Base-by-base conservation (phyloP, 768 basidiomycete genomes). In the Suillus placidus region DNA sequence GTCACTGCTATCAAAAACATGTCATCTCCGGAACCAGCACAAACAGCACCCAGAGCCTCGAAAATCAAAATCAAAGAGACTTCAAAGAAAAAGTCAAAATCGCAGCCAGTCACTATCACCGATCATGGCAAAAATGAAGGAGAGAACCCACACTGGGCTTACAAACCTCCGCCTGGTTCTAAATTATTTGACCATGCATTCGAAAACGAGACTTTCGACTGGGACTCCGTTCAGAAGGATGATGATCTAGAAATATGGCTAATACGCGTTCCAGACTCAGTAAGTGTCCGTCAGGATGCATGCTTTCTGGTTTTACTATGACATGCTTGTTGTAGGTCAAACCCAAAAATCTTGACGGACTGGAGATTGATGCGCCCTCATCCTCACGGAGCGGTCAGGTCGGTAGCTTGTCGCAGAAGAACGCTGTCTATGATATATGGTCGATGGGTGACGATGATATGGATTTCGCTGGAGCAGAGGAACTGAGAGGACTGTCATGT, bases 191-290 rank as follows among this genome's bases (percentile, higher is more conserved):
- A 86, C 57, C 76, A 83, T 64, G 69, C 75, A 30, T 76, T 78
- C 16, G 84, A 88, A 64, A 66, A 9, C 2, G 79, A 80, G 1
- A 80, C 82, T 3, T 90, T 90, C 69, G 91, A 92, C 69, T 93
- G 90, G 90, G 88, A 89, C 64, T 76, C 79, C 7, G 66, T 93
- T 6, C 80, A 84, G 13, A 76, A 84, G 60, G 82, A 88, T 34
- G 74, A 79, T 0, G 84, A 92, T 65, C 70, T 86, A 12, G 91
- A 93, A 69, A 69, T 93, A 10, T 92, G 90, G 85, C 76, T 92
- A 14, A 83, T 93, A 42, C 84, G 91, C 13, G 84, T 87, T 18
- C 91, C 91, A 30, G 85, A 88, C 14, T 82, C 82, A 45, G 91
- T 92, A 72, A 30, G 58, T 18, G 0, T 42, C 40, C 66, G 89